Evolutionary conservation across 2,329 filamentous ascomycete species (phyloP).

Genomic region (Penicillium palitans): DNA sequence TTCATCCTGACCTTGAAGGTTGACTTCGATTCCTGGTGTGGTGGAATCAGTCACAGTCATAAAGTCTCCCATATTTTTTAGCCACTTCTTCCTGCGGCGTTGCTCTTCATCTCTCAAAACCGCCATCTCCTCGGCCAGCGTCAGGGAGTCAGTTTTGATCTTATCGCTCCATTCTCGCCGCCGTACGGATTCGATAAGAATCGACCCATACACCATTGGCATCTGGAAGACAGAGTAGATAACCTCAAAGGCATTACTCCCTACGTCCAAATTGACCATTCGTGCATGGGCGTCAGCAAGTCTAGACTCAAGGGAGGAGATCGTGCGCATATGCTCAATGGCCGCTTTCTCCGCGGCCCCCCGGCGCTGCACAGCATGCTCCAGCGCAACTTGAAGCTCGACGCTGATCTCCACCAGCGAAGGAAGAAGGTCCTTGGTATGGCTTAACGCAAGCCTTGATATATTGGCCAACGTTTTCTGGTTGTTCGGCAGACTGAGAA

Average conservation of each 20-base stretch:
- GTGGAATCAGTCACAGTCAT: slow-evolving; percentile 66
- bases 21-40: slow-evolving; percentile 79
- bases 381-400: slow-evolving; percentile 55
- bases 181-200: slow-evolving; percentile 80
- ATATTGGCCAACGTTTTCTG: slow-evolving; percentile 63
- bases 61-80: slow-evolving; percentile 76
- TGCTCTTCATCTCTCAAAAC: slow-evolving; percentile 90
- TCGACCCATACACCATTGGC: slow-evolving; percentile 85
- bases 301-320: slow-evolving; percentile 75
- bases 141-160: slow-evolving; percentile 81
- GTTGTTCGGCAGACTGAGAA: slow-evolving; percentile 66
- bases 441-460: slow-evolving; percentile 64
- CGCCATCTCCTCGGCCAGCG: slow-evolving; percentile 88
- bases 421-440: slow-evolving; percentile 64
- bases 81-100: slow-evolving; percentile 84
- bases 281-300: slow-evolving; percentile 71
- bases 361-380: slow-evolving; percentile 60
- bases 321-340: slow-evolving; percentile 74
- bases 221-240: slow-evolving; percentile 78
- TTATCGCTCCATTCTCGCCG: slow-evolving; percentile 91
- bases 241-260: slow-evolving; percentile 78
- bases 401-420: slow-evolving; percentile 57
- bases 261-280: slow-evolving; percentile 69
- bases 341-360: slow-evolving; percentile 67
- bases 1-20: slow-evolving; percentile 74